Base-by-base conservation (phyloP, 768 basidiomycete species). In the Thelephora ganbajun region DNA sequence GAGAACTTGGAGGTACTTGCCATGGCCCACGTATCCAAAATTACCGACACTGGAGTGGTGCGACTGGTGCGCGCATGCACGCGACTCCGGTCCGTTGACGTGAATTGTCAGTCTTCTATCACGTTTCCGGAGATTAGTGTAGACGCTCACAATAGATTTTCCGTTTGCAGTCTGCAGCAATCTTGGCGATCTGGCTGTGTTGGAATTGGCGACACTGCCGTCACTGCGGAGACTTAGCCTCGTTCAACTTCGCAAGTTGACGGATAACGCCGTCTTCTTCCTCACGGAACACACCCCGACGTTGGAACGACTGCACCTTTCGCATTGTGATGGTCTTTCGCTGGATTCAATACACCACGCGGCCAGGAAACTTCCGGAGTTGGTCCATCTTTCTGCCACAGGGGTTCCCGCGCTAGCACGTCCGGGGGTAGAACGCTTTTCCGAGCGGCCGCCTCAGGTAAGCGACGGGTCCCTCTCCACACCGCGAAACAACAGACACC, bases 151-250 rank as follows among this genome's bases (percentile, higher is more conserved):
- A 49, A 54, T 19, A 50, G 13, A 50, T 34, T 26, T 19, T 18
- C 35, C n/a, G 43, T 6, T 56, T 43, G 52, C 55, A 89, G 86
- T 83, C 66, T 92, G 90, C 65, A 72, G 79, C 23, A 73, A 77
- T 50, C 65, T 97, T 48, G 93, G 89, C 50, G 91, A 97, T 61
- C 72, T 86, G 70, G 75, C 81, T 43, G 78, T 93, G 19, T 76
- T 83, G 57, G 90, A 91, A 66, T 64, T 96, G 41, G 80, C 84
- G 6, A 68, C 69, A 14, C 68, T 93, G 43, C 68, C 72, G 19
- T 72, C 74, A 22, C 71, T 97, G 33, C 80, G 79, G 48, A 76
- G 86, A 16, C 70, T 97, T 41, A 83, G 83, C 54, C 68, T 92
- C 45, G 83, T 88, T 34, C 79, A 88, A 35, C 79, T 93, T 3